Evolutionary conservation across 1,139 yeast genomes (phyloP), one percentile per base, ranked within the genome.

Genomic region (Waltiozyma sp.): DNA sequence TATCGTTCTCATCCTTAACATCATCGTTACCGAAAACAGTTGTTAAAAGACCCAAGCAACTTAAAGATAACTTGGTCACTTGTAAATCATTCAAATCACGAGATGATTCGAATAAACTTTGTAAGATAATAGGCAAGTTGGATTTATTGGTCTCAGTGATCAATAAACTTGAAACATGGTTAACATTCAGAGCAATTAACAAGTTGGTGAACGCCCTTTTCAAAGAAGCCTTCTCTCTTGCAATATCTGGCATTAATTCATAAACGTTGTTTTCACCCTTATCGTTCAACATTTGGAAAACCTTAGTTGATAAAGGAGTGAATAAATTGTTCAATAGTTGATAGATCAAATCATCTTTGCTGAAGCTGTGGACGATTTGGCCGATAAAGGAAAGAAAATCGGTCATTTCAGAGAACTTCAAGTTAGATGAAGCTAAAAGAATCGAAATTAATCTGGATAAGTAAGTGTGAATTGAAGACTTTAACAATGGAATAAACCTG

Each of bases 381-480:
- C 95, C 93, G 52, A 91, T 66, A 59, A 91, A 91, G 41, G 91
- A 75, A 45, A 88, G 65, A 58, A 93, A 88, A 57, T 87, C 96
- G 39, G 75, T 72, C 57, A 89, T 65, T 59, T 91, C 98, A 40
- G 69, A 63, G 9, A 75, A 64, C 47, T 73, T 77, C 50, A 82
- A 63, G 55, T 77, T 73, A 40, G 74, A 76, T n/a, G 84, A 74
- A 8, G 79, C 75, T 59, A 93, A 70, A 42, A 85, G 68, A n/a
- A 83, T 68, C 3, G 85, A 75, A 46, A 91, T 77, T 46, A 89
- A 72, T 55, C 87, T 80, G 46, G 82, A 80, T 58, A 86, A 70
- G 57, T 78, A 84, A 40, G 60, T 62, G 38, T 78, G 68, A 47
- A 80, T 67, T 14, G 64, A 64, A 28, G 68, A 67, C 45, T 79